Base-by-base conservation (phyloP, 1,284 basidiomycete species). In the Apiotrichum veenhuisii region DNA sequence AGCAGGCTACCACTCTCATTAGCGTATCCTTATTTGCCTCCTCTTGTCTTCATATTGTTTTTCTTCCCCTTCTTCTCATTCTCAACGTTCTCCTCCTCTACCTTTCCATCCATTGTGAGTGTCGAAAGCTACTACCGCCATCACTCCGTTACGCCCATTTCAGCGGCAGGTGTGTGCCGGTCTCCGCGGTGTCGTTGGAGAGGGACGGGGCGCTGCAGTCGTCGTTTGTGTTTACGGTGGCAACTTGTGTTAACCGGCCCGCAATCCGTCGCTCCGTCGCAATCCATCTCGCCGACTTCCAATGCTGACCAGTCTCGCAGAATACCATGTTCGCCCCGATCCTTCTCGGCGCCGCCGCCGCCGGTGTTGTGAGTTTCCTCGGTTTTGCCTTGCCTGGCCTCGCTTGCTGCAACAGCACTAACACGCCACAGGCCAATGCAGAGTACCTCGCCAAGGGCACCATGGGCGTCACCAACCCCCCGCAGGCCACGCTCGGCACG, bases 371-470 rank as follows among this genome's bases (percentile, higher is more conserved):
- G 26, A 55, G 54, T 55, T 1, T 8, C n/a, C n/a, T n/a, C n/a
- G n/a, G n/a, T n/a, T n/a, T n/a, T n/a, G n/a, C n/a, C n/a, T n/a
- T n/a, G n/a, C n/a, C n/a, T n/a, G n/a, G n/a, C n/a, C 40, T 10
- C 30, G 15, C 18, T 46, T 7, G 7, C 11, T 1, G 11, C 49
- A 15, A 20, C 18, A 1, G 27, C 30, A 8, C 36, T 38, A 17
- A 47, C 45, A 26, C 17, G 7, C 7, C 33, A 14, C 34, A 67
- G 64, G 64, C 70, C 61, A 55, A 65, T 4, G 73, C 73, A 40
- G 71, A 74, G 64, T 71, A 74, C 50, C 73, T 70, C 52, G 73
- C 73, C 45, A 70, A 67, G 17, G 69, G 69, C 55, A 72, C 73
- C 46, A 72, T 73, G 73, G 74, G 73, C 50, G 50, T 57, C 17